Evolutionary conservation across 2,329 filamentous ascomycete genomes (phyloP).

Genomic region (Ampelomyces quisqualis): DNA sequence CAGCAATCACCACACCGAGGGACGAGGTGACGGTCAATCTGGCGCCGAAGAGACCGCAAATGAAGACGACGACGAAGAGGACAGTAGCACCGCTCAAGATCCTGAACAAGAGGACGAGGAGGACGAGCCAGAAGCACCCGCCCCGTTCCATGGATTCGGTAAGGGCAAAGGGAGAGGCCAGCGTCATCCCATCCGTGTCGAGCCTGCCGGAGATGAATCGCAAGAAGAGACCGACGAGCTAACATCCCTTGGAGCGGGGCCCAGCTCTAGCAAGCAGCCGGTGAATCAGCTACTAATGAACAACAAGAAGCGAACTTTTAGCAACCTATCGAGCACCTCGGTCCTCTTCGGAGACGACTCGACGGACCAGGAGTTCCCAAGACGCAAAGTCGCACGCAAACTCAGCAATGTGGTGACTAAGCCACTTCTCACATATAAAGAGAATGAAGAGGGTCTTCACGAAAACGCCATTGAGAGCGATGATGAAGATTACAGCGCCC

Average conservation of each 20-base stretch:
- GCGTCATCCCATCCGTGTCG: slow-evolving; percentile 39
- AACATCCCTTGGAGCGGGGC: slow-evolving; percentile 33
- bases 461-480: slow-evolving; percentile 44
- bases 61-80: slow-evolving; percentile 41
- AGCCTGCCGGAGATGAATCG: slow-evolving; percentile 35
- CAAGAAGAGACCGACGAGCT: slow-evolving; percentile 34
- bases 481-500: slow-evolving; percentile 63
- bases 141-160: slow-evolving; percentile 37
- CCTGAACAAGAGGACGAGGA: slow-evolving; percentile 41
- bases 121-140: slow-evolving; percentile 34
- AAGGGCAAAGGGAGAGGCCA: slow-evolving; percentile 41
- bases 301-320: slow-evolving; percentile 45
- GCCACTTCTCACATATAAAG: slow-evolving; percentile 41
- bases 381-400: slow-evolving; percentile 41
- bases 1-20: slow-evolving; percentile 24
- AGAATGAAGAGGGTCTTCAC: slow-evolving; percentile 21
- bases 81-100: slow-evolving; percentile 34
- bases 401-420: slow-evolving; percentile 37
- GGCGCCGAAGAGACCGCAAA: slow-evolving; percentile 32
- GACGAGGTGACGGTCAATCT: slow-evolving; percentile 30
- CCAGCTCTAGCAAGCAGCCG: slow-evolving; percentile 30
- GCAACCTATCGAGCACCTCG: slow-evolving; percentile 43
- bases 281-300: slow-evolving; percentile 30
- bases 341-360: slow-evolving; percentile 41
- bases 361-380: slow-evolving; percentile 38